phyloP scores from a whole-genome alignment of 805 yeast species.

The Yamadazyma laniorum region DNA sequence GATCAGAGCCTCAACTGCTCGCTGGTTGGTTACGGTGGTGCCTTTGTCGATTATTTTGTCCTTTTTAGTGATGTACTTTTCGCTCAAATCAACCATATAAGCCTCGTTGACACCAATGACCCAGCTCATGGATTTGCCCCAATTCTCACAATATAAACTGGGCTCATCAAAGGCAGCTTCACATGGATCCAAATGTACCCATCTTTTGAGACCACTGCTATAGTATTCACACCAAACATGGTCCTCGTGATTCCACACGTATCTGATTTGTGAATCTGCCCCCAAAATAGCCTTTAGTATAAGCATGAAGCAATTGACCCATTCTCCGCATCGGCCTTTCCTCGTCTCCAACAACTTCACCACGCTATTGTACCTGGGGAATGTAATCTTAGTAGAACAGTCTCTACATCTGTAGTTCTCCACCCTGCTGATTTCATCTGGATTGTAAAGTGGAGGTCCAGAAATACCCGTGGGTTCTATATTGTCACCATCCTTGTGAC shows the following conservation, averaged over 20 bases:
- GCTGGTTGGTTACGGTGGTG: constrained; percentile 45
- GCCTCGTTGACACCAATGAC: constrained; percentile 64
- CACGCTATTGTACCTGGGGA: constrained; percentile 78
- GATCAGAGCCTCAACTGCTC: constrained; percentile 34
- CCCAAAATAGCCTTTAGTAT: constrained; percentile 63
- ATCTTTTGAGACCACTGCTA: constrained; percentile 54
- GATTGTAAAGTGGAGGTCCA: constrained; percentile 33
- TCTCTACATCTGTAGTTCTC: constrained; percentile 63
- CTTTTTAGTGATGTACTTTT: constrained; percentile 54
- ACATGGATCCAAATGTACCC: constrained; percentile 91
- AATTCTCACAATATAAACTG: constrained; percentile 68
- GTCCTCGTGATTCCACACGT: constrained; percentile 86
- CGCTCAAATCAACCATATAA: constrained; percentile 68
- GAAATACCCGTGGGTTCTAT: constrained; percentile 38
- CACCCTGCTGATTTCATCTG: constrained; percentile 49
- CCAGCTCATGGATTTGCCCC: constrained; percentile 95
- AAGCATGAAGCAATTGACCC: constrained; percentile 82
- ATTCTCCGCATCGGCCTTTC: constrained; percentile 90
- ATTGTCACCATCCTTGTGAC: constrained; percentile 40
- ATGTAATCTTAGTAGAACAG: constrained; percentile 52
- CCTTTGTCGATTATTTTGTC: constrained; percentile 24
- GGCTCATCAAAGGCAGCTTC: constrained; percentile 87
- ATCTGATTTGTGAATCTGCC: constrained; percentile 43
- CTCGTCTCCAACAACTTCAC: constrained; percentile 57
- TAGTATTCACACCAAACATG: constrained; percentile 96